Evolutionary conservation across 2,329 filamentous ascomycete genomes (phyloP).

Genomic region (Fusarium caatingaense): DNA sequence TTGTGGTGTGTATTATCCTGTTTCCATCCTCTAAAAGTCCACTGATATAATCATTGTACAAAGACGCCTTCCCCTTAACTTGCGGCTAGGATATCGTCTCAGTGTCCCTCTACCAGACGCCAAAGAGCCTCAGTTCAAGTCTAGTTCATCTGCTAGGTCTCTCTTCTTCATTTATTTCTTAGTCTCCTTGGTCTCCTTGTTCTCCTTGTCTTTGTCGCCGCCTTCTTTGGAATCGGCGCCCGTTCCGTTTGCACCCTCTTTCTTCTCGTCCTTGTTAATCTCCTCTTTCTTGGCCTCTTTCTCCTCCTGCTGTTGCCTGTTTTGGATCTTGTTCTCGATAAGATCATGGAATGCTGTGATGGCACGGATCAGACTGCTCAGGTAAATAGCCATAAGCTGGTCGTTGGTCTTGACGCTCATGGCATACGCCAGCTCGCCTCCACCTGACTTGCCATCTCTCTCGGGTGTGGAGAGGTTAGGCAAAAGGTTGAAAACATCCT

Average conservation of each 20-base stretch:
- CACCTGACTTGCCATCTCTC: conserved; percentile 70
- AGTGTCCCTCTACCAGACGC: conserved; percentile 42
- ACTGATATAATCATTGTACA: conserved; percentile 49
- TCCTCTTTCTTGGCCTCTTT: conserved; percentile 88
- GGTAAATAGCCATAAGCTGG: conserved; percentile 97
- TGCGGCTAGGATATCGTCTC: conserved; percentile 33
- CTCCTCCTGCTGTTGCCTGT: conserved; percentile 95
- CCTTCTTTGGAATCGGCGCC: conserved; percentile 62
- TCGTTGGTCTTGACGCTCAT: conserved; percentile 99
- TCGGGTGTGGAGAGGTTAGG: conserved; percentile 93
- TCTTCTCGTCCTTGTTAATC: conserved; percentile 69
- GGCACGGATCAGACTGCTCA: conserved; percentile 91
- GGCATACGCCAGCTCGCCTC: conserved; percentile 89
- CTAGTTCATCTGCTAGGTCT: conserved; percentile 33
- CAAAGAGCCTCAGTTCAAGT: conserved; percentile 35
- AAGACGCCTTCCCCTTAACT: conserved; percentile 40
- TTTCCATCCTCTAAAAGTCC: conserved; percentile 42
- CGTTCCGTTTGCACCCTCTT: conserved; percentile 59
- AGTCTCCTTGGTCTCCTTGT: conserved; percentile 68
- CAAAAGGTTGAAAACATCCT: conserved; percentile 98
- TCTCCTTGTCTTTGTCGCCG: conserved; percentile 65
- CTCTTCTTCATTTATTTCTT: conserved; percentile 50
- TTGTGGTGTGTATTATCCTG: conserved; percentile 41
- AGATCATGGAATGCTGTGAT: conserved; percentile 99
- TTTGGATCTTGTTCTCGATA: conserved; percentile 99